These are phyloP conservation scores for Penicillium waksmanii DNA, from an alignment of 495 filamentous ascomycete genomes.

Conservation along the genomic window DNA sequence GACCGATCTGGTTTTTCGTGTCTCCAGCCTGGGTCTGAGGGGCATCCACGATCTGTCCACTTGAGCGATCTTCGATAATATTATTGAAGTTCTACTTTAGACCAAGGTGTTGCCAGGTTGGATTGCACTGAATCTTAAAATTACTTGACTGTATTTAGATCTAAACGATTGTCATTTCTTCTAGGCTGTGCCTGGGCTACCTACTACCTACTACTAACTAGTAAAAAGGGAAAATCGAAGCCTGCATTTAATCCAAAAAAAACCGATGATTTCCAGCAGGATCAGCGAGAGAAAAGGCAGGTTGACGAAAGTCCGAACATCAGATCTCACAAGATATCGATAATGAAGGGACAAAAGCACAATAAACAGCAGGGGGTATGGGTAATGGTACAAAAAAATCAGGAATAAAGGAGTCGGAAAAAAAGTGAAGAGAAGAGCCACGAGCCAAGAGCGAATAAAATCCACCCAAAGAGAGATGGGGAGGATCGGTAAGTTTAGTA, in stretches of 20 bases:
- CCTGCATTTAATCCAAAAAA: neutral
- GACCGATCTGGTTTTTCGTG: too few relatives aligned
- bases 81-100: too few relatives aligned
- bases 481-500: conserved; percentile 53
- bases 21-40: too few relatives aligned
- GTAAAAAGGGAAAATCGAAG: neutral
- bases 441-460: conserved; percentile 10
- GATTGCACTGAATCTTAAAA: too few relatives aligned
- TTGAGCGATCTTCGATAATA: too few relatives aligned
- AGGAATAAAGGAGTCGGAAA: conserved; percentile 9
- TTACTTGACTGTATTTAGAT: neutral
- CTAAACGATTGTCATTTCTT: neutral
- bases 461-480: conserved; percentile 12
- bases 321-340: neutral
- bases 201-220: conserved; percentile 14
- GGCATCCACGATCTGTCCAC: too few relatives aligned
- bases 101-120: too few relatives aligned
- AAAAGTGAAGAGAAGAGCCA: conserved; percentile 1
- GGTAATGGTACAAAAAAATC: conserved; percentile 33
- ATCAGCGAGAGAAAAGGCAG: neutral
- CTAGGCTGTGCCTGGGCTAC: neutral
- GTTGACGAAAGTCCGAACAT: conserved; percentile 3
- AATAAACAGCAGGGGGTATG: conserved; percentile 46
- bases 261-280: neutral
- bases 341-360: conserved; percentile 21